These are phyloP conservation scores for Colletotrichum euphorbiae DNA, from an alignment of 2,329 filamentous ascomycete genomes.

Conservation along the genomic window DNA sequence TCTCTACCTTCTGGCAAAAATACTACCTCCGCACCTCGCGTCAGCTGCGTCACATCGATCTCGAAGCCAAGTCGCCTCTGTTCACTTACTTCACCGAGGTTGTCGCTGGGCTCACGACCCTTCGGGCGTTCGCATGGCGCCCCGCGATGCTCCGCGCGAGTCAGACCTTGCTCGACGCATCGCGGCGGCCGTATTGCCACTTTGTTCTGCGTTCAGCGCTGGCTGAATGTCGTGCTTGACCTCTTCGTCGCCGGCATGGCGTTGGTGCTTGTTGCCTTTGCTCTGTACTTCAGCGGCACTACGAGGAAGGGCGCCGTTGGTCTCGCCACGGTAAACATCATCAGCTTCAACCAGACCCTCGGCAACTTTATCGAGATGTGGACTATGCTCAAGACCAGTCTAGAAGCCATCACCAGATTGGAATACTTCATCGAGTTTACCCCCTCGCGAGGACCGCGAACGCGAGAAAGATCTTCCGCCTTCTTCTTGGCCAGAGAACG, in stretches of 20 bases:
- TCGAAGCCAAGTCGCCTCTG: slow-evolving; percentile 62
- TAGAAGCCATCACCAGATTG: slow-evolving; percentile 51
- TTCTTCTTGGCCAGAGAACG: slow-evolving; percentile 45
- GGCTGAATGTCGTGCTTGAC: slow-evolving; percentile 61
- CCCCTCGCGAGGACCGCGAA: slow-evolving; percentile 44
- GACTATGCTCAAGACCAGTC: slow-evolving; percentile 52
- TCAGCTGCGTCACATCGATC: slow-evolving; percentile 64
- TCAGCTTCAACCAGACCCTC: slow-evolving; percentile 47
- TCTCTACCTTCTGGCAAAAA: slow-evolving; percentile 59
- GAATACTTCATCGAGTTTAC: slow-evolving; percentile 45
- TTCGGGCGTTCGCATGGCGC: slow-evolving; percentile 64
- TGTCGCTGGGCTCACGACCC: slow-evolving; percentile 58
- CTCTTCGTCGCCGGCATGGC: slow-evolving; percentile 62
- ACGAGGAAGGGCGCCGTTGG: slow-evolving; percentile 48
- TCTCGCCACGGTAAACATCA: slow-evolving; percentile 44
- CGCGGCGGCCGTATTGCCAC: slow-evolving; percentile 62
- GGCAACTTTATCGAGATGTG: slow-evolving; percentile 49
- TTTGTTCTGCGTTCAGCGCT: slow-evolving; percentile 62
- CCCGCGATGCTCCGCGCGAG: slow-evolving; percentile 51
- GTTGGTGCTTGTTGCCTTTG: slow-evolving; percentile 60
- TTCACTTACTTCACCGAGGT: slow-evolving; percentile 65
- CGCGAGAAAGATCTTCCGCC: slow-evolving; percentile 19
- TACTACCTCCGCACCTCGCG: slow-evolving; percentile 67
- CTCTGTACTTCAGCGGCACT: slow-evolving; percentile 46
- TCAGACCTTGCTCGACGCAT: slow-evolving; percentile 53